These are phyloP conservation scores for Bryum argenteum DNA, from an alignment of 225 moss, liverwort and hornwort genomes.

Conservation along the genomic window DNA sequence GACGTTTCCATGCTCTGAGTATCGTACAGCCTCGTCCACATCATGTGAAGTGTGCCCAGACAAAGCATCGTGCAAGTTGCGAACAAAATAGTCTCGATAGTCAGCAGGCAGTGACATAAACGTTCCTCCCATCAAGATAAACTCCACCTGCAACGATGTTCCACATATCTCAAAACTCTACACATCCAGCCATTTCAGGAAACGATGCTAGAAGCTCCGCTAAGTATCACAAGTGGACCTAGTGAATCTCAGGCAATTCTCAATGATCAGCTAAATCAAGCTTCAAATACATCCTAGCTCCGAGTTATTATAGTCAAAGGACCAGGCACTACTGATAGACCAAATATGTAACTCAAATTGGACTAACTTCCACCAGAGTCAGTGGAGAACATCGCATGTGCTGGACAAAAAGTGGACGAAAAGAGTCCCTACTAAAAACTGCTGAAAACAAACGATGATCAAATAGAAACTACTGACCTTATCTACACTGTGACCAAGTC, in stretches of 20 bases:
- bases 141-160: constrained; percentile 78
- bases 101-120: constrained; percentile 97
- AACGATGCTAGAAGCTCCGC: neutral
- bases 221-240: neutral
- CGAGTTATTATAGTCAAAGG: neutral
- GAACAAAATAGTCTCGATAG: constrained; percentile 97
- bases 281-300: neutral
- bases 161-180: constrained; percentile 16
- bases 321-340: neutral
- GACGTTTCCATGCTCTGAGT: constrained; percentile 92
- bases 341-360: neutral
- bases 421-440: neutral
- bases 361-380: neutral
- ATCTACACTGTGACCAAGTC: constrained; percentile 98
- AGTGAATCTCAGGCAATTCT: neutral
- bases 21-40: constrained; percentile 91
- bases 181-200: constrained; percentile 17
- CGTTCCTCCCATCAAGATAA: constrained; percentile 98
- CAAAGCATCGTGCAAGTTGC: constrained; percentile 95
- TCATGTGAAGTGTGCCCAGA: constrained; percentile 92
- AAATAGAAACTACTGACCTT: constrained; percentile 57
- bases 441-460: neutral
- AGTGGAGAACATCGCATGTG: neutral
- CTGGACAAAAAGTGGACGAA: neutral
- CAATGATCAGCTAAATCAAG: neutral